Evolutionary conservation across 2,329 filamentous ascomycete species (phyloP).

Genomic region (Botryotinia convoluta): DNA sequence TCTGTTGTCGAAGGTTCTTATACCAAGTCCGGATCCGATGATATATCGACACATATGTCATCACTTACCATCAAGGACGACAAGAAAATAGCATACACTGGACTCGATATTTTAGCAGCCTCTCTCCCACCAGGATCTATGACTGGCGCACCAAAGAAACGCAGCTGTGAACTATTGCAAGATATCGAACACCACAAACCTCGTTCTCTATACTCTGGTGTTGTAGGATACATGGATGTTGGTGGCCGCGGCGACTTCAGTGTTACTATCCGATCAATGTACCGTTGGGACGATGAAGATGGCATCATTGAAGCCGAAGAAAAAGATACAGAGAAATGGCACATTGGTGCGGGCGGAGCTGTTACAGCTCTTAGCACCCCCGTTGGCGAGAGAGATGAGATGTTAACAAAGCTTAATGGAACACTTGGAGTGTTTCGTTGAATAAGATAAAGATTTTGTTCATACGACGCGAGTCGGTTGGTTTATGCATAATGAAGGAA

Average conservation of each 20-base stretch:
- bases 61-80: conserved; percentile 17
- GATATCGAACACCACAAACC: conserved; percentile 60
- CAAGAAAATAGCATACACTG: conserved; percentile 48
- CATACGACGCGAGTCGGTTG: conserved; percentile 15
- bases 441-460: conserved; percentile 13
- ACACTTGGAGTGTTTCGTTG: conserved; percentile 34
- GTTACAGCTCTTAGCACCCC: conserved; percentile 81
- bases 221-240: conserved; percentile 86
- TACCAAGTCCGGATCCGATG: conserved; percentile 33
- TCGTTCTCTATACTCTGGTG: conserved; percentile 79
- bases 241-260: conserved; percentile 85
- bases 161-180: conserved; percentile 79
- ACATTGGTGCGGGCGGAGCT: conserved; percentile 84
- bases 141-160: conserved; percentile 94
- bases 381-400: conserved; percentile 83
- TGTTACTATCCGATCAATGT: conserved; percentile 83
- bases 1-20: conserved; percentile 76
- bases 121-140: conserved; percentile 88
- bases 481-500: conserved; percentile 9
- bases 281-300: conserved; percentile 64
- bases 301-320: conserved; percentile 32
- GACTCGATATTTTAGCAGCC: conserved; percentile 72
- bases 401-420: conserved; percentile 64
- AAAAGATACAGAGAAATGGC: conserved; percentile 61
- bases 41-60: conserved; percentile 12